A percentile compares a stretch with the other conserved stretches of the same genome.
Evolutionary conservation across 2,329 filamentous ascomycete species (phyloP).

Genomic region (Penicillium vulpinum): DNA sequence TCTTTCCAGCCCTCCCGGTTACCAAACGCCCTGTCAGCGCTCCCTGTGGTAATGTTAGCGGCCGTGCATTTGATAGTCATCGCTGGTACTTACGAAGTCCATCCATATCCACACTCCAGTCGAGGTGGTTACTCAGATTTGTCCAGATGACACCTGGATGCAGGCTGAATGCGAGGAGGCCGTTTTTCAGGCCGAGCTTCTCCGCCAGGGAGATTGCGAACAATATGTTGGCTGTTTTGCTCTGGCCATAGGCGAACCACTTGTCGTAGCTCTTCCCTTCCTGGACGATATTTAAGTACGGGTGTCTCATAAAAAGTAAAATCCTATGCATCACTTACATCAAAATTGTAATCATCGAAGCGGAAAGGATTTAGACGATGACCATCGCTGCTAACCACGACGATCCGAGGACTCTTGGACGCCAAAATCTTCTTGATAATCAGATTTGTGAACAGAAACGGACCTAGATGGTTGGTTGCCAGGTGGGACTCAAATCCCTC

Average conservation of each 20-base stretch:
- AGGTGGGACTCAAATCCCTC: constrained; percentile 44
- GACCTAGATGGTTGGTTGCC: constrained; percentile 42
- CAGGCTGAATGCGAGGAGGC: constrained; percentile 25
- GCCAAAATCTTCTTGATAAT: constrained; percentile 36
- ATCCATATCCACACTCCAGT: constrained; percentile 17
- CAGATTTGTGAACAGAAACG: constrained; percentile 44
- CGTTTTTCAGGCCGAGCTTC: constrained; percentile 22
- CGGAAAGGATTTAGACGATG: constrained; percentile 46
- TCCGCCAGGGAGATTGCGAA: constrained; percentile 42
- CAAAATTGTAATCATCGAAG: constrained; percentile 49
- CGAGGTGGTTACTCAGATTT: constrained; percentile 21
- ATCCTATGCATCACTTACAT: constrained; percentile 23
- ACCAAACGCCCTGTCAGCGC: constrained; percentile 15
- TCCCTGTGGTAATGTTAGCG: not conserved
- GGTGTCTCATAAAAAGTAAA: not conserved
- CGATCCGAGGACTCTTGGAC: constrained; percentile 35
- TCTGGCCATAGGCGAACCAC: constrained; percentile 46
- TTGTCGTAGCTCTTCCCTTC: constrained; percentile 30
- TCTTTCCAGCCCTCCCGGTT: constrained; percentile 22
- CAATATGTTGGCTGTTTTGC: constrained; percentile 51
- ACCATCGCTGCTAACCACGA: constrained; percentile 50
- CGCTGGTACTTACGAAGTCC: constrained; percentile 12
- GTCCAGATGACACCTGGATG: constrained; percentile 32
- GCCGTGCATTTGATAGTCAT: not conserved
- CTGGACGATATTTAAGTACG: constrained; percentile 8